phyloP scores from a whole-genome alignment of 495 filamentous ascomycete genomes.

The Xylaria longipes region DNA sequence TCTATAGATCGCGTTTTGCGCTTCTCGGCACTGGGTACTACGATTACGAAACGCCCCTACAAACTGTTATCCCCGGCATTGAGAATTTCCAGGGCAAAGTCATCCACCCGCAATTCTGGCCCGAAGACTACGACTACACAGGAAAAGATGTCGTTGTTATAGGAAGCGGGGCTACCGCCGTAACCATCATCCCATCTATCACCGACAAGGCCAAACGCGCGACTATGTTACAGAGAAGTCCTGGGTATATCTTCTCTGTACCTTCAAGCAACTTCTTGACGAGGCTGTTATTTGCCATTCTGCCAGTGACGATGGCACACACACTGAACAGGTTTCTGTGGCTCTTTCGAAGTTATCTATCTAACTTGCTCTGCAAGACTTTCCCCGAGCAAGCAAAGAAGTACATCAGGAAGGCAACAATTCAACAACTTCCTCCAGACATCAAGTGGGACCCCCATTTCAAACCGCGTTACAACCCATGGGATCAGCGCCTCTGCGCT shows the following conservation, averaged over 20 bases:
- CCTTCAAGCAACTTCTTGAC: conserved; percentile 28
- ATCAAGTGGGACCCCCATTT: conserved; percentile 72
- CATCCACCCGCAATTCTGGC: conserved; percentile 72
- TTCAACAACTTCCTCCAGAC: conserved; percentile 58
- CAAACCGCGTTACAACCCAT: conserved; percentile 72
- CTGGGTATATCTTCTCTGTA: conserved; percentile 65
- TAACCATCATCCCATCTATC: conserved; percentile 61
- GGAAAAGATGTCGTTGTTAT: conserved; percentile 61
- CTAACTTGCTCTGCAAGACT: conserved; percentile 29
- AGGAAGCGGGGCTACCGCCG: conserved; percentile 63
- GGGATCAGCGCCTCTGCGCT: conserved; percentile 78
- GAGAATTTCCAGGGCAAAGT: conserved; percentile 62
- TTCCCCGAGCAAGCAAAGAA: conserved; percentile 61
- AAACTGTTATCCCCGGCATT: conserved; percentile 65
- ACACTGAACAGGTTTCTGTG: background rate
- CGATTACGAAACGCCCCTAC: conserved; percentile 65
- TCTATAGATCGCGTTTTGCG: conserved; percentile 60
- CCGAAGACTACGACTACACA: conserved; percentile 55
- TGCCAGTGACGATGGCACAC: conserved; percentile 12
- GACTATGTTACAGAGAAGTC: conserved; percentile 67
- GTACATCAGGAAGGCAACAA: conserved; percentile 51
- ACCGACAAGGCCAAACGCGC: conserved; percentile 56
- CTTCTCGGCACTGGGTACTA: conserved; percentile 73
- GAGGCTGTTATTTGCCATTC: conserved; percentile 20
- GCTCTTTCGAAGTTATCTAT: background rate